Evolutionary conservation across 2,329 filamentous ascomycete genomes (phyloP), one percentile per base, ranked within the genome.

Genomic region (Venturia aucupariae): DNA sequence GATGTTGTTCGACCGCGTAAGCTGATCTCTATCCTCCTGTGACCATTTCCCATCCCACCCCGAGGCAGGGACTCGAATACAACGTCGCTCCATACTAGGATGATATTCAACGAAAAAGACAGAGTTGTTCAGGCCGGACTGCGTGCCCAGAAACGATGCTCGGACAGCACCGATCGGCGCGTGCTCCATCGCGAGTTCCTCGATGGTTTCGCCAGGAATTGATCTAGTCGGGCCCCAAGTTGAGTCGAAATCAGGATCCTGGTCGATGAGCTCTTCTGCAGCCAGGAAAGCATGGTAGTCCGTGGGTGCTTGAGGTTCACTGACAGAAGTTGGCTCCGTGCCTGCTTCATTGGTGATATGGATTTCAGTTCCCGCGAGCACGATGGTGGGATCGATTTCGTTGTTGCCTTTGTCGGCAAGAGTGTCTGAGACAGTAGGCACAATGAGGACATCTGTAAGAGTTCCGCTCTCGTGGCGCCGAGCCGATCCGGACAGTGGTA

Each of bases 11-110:
- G 42, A n/a, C 8, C 32, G 30, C 2, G 11, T 51, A 2, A 63
- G 27, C n/a, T 39, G 32, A 8, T 17, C 6, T 39, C 19, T 22
- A 55, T 63, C 61, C 30, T 15, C 15, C 10, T 32, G 5, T 24
- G 30, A 24, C 61, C 61, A 63, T 22, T 55, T 55, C 4, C 41
- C 46, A 2, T 44, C 61, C 46, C 46, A 55, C 2, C 62, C 62
- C 4, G 32, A 60, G 10, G 62, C 62, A 2, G 62, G 62, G 19
- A 64, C 24, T 4, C 61, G 61, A 5, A 63, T 35, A 24, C 42
- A 38, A 10, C 61, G 44, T 39, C 15, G 17, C 4, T n/a, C 44
- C 44, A 24, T 38, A 13, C 6, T 10, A 13, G 27, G 48, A 27
- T 54, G 48, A 30, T 54, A 63, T 6, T 39, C 22, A 11, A 63